Evolutionary conservation across 108 stramenopile genomes (phyloP), one percentile per base, ranked within the genome.

Genomic region (Cyclostephanos tholiformis): DNA sequence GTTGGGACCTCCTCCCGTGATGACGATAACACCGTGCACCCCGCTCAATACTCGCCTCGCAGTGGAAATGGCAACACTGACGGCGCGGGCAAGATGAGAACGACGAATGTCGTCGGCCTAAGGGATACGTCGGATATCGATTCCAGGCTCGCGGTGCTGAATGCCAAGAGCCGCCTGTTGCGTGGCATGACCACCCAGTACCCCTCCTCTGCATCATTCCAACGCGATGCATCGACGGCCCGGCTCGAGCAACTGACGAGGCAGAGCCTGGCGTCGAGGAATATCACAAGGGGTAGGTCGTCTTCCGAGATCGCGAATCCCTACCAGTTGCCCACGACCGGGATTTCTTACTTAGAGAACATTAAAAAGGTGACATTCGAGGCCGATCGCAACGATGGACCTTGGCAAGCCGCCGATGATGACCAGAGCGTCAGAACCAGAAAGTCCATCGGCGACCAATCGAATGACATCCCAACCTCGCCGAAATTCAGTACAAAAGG

Each of bases 261-360:
- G 41, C 71, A 71, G 25, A 71, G 71, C 59, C 32, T 61, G 44
- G 70, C 35, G 11, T 32, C 20, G 16, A 59, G 59, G 29, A 71
- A 60, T 32, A 36, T 16, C 4, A 27, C 4, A 5, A 6, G 26
- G 4, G 5, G 17, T 11, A 4, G 27, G 27, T 35, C 30, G 4
- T 27, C 57, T 29, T 17, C 25, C 4, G 30, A 30, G 30, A 58
- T 46, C 44, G 44, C 16, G 16, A 46, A 13, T 46, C 44, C 44
- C 44, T 46, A 0, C 44, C 44, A 14, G 16, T 13, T 14, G 44
- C 44, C 44, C 13, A 16, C 44, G 44, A 14, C 14, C 13, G 44
- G 44, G 13, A 17, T 14, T 46, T 46, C 44, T 14, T 17, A 14
- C 44, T 4, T 4, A 14, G 44, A 12, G 44, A 46, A 16, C 16